phyloP scores from a whole-genome alignment of 148 eudicot genomes.

The Dysphania ambrosioides region DNA sequence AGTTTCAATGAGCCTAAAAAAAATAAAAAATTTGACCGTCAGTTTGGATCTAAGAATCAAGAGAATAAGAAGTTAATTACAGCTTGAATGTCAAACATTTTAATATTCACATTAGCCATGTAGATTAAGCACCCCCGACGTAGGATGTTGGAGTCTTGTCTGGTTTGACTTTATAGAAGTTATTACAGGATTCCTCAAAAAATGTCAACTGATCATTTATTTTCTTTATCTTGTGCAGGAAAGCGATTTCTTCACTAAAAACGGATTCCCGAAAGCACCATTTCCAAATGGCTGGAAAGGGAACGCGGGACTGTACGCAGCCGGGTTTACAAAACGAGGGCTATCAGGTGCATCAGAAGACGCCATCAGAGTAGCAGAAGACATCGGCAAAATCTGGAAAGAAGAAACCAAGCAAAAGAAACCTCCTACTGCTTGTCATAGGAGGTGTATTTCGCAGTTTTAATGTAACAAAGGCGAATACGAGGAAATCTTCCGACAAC shows the following conservation, averaged over 20 bases:
- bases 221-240: constrained; percentile 37
- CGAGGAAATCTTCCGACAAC: neutral
- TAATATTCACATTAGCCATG: constrained; percentile 18
- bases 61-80: constrained; percentile 5
- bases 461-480: constrained; percentile 17
- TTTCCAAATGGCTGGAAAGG: constrained; percentile 95
- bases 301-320: constrained; percentile 71
- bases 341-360: constrained; percentile 81
- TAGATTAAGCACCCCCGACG: constrained; percentile 27
- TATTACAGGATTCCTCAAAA: neutral
- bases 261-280: constrained; percentile 65
- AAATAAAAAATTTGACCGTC: neutral
- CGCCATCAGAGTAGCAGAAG: constrained; percentile 71
- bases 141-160: constrained; percentile 43
- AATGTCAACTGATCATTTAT: constrained; percentile 9
- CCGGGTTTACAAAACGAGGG: constrained; percentile 81
- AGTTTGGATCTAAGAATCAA: constrained; percentile 22
- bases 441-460: constrained; percentile 60
- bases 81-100: constrained; percentile 18
- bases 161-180: constrained; percentile 29
- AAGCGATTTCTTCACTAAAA: constrained; percentile 63
- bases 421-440: constrained; percentile 49
- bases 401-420: constrained; percentile 56
- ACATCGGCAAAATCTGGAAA: constrained; percentile 71
- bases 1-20: constrained; percentile 13